Percentiles rank a stretch among this genome's conserved stretches.
Evolutionary conservation across 345 rosid species (phyloP).

Genomic region (Pistacia integerrima): DNA sequence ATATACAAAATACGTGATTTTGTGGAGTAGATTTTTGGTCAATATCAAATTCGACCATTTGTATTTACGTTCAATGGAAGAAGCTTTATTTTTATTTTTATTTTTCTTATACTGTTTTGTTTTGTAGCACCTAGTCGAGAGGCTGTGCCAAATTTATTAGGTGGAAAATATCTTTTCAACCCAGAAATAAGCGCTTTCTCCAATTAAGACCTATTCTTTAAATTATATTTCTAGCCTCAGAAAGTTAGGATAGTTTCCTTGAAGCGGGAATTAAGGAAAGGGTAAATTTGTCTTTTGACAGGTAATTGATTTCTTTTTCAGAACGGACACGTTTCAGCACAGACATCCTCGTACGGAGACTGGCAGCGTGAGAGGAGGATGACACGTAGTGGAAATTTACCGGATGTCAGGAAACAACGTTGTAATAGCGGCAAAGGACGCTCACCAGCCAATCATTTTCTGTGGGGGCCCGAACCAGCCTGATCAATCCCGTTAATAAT

Average conservation of each 20-base stretch:
- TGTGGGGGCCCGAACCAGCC: neutral
- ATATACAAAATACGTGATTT: too few relatives aligned
- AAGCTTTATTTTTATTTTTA: too few relatives aligned
- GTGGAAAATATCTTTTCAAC: too few relatives aligned
- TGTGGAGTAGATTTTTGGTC: too few relatives aligned
- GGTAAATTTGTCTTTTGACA: neutral
- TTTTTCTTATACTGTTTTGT: too few relatives aligned
- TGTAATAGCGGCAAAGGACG: neutral
- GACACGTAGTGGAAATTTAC: constrained; percentile 2
- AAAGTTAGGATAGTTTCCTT: neutral
- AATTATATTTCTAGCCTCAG: neutral
- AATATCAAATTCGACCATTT: too few relatives aligned
- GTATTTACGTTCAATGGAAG: too few relatives aligned
- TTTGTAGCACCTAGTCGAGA: too few relatives aligned
- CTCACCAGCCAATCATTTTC: neutral
- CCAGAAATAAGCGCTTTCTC: too few relatives aligned
- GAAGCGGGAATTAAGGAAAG: neutral
- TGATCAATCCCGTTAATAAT: too few relatives aligned
- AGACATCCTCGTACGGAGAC: constrained; percentile 33
- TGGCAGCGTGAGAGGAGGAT: neutral
- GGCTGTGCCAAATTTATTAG: too few relatives aligned
- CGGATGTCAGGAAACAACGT: neutral
- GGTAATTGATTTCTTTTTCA: neutral
- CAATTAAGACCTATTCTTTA: neutral
- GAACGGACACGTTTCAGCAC: constrained; percentile 13